Percentiles rank a stretch among this genome's conserved stretches.
Conservation (phyloP, 2,329 filamentous ascomycete species). For the Aspergillus amoenus region DNA sequence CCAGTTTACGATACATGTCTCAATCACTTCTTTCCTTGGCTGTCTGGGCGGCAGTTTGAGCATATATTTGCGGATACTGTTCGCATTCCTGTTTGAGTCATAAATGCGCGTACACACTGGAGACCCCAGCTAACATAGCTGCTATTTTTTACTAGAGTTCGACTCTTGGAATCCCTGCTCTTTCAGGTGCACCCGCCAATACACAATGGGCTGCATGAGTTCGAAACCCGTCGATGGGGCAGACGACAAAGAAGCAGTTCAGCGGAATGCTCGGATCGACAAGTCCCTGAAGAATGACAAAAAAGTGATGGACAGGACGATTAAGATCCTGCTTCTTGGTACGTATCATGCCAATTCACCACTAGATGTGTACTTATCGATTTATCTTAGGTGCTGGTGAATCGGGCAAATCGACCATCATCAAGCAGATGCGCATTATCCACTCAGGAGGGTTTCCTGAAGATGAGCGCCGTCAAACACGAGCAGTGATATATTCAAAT, state of each 20-base stretch:
- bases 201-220: slow-evolving; percentile 46
- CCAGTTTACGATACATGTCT: slow-evolving; percentile 15
- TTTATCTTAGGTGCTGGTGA: slow-evolving; percentile 75
- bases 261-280: slow-evolving; percentile 69
- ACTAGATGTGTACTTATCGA: neutral
- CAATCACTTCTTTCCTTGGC: slow-evolving; percentile 11
- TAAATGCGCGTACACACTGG: neutral
- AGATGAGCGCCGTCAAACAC: slow-evolving; percentile 87
- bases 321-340: slow-evolving; percentile 94
- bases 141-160: neutral
- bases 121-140: slow-evolving; percentile 2
- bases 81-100: neutral
- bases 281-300: slow-evolving; percentile 81
- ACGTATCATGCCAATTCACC: slow-evolving; percentile 34
- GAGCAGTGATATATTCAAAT: slow-evolving; percentile 94
- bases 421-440: slow-evolving; percentile 99
- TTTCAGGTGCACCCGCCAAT: neutral
- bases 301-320: slow-evolving; percentile 80
- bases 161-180: neutral
- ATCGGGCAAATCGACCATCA: slow-evolving; percentile 91
- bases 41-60: slow-evolving; percentile 3
- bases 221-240: slow-evolving; percentile 41
- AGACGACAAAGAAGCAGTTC: slow-evolving; percentile 42
- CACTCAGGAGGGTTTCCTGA: slow-evolving; percentile 89
- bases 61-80: slow-evolving; percentile 13